Evolutionary conservation across 208 protist genomes (phyloP).

Genomic region (Crithidia brevicula): DNA sequence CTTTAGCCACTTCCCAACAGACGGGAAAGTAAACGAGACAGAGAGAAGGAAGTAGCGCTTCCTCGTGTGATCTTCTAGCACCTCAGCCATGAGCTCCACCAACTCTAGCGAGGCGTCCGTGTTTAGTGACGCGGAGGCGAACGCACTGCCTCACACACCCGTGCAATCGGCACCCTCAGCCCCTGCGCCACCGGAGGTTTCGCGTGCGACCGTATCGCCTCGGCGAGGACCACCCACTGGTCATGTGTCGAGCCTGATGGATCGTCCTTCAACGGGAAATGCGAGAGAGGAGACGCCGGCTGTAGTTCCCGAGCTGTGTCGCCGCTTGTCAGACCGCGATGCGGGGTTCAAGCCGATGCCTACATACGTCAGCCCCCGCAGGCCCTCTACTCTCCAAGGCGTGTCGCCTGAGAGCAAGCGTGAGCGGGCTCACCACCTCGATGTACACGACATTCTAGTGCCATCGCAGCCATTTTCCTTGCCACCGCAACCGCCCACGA

Average conservation of each 20-base stretch:
- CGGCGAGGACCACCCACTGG: neutral
- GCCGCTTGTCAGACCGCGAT: neutral
- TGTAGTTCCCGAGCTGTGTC: neutral
- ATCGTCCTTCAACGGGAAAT: neutral
- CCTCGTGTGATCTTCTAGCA: neutral
- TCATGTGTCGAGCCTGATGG: too few species aligned
- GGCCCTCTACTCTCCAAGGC: neutral
- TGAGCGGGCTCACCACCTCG: neutral
- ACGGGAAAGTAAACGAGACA: too few species aligned
- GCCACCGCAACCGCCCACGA: neutral
- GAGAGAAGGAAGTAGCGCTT: neutral
- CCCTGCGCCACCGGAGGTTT: neutral
- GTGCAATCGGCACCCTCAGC: neutral
- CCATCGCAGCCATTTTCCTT: neutral
- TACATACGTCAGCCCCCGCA: neutral
- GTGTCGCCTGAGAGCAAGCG: neutral
- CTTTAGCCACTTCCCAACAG: too few species aligned
- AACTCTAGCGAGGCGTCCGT: neutral
- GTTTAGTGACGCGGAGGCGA: neutral
- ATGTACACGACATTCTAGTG: neutral
- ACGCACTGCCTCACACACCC: neutral
- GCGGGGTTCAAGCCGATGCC: neutral
- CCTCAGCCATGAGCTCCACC: neutral
- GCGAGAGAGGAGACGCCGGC: neutral
- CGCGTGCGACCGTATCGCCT: neutral